Conservation (phyloP, 345 rosid genomes). For the Brassica nigra region DNA sequence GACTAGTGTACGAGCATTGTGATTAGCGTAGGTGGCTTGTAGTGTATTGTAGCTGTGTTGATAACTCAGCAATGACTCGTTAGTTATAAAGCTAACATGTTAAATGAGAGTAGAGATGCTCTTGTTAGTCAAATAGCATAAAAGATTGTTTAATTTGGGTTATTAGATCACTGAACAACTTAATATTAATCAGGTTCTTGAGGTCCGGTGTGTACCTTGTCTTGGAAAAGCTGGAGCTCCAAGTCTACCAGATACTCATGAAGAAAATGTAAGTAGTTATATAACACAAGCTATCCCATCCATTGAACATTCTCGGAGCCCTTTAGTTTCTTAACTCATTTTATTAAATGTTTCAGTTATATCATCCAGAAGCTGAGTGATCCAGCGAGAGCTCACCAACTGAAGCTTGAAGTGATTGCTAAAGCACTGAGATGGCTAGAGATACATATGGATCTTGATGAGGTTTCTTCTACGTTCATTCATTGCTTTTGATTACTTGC, state of each 20-base stretch:
- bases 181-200: conserved; percentile 59
- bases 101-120: not conserved
- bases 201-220: conserved; percentile 97
- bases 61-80: not conserved
- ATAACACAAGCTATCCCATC: not conserved
- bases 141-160: not conserved
- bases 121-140: conserved; percentile 9
- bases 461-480: conserved; percentile 47
- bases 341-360: conserved; percentile 52
- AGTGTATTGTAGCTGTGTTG: conserved; percentile 10
- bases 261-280: conserved; percentile 76
- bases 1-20: conserved; percentile 3
- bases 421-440: conserved; percentile 91
- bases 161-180: not conserved
- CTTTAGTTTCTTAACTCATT: not conserved
- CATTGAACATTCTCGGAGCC: not conserved
- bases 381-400: conserved; percentile 90
- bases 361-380: conserved; percentile 79
- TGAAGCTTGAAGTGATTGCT: conserved; percentile 87
- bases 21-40: conserved; percentile 16
- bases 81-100: conserved; percentile 7
- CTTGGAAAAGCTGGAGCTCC: conserved; percentile 96
- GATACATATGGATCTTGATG: conserved; percentile 93
- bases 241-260: conserved; percentile 88
- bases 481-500: conserved; percentile 1